Base-by-base conservation (phyloP, 2,329 filamentous ascomycete genomes). In the Claviceps citrina region DNA sequence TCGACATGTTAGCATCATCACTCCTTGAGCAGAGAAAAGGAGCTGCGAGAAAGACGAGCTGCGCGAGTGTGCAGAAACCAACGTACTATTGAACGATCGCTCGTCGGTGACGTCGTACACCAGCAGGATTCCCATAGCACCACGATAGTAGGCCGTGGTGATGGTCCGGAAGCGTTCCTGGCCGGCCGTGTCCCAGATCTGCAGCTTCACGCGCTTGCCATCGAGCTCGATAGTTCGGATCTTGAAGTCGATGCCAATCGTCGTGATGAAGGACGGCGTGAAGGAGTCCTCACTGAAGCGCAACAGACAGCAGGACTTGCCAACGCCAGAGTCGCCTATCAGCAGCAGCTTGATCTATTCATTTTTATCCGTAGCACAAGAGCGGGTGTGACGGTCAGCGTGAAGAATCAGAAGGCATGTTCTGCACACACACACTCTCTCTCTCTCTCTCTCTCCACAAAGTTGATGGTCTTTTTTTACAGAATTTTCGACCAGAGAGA, bases 191-290 rank as follows among this genome's bases (percentile, higher is more conserved):
- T 98, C 91, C 91, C 91, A 98, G 66, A 98, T 98, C 70, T 98
- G 91, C 60, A 98, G 69, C 73, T 98, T 98, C 55, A 98, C 91
- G 47, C 89, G 77, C 76, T 98, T 98, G 60, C 89, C 89, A 66
- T 98, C 91, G 52, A 98, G 73, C 68, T 98, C 91, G 67, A 98
- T 98, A 49, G 91, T 98, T 51, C 91, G 78, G 61, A 98, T 98
- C 75, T 98, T 98, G 72, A 98, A 98, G 68, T 98, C 91, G 69
- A 98, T 96, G 52, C 91, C 91, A 65, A 98, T 98, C 47, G 91
- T 98, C 47, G 87, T 94, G 70, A 95, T 95, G 72, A 94, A 95
- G 53, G 85, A 93, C 32, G 87, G 87, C 39, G 87, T 95, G 68
- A 94, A 95, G 35, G 84, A 93, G 70, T 95, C 87, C 67, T 95